Conservation (phyloP, 192 early-diverging fungal genomes). For the Backusella parvicylindrica region DNA sequence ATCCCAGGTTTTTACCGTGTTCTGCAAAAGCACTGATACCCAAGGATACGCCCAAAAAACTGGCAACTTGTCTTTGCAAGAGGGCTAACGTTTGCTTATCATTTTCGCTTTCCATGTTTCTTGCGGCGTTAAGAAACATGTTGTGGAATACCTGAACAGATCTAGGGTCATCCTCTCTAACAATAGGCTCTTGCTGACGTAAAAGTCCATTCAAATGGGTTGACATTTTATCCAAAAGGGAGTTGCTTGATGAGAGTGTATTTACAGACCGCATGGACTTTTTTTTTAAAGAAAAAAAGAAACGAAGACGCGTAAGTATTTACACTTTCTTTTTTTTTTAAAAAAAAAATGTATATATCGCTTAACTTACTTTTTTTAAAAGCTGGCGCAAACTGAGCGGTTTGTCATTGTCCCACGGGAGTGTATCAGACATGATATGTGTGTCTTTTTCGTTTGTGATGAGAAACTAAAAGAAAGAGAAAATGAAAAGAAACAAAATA, state of each 20-base stretch:
- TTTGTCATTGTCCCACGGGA: slow-evolving; percentile 25
- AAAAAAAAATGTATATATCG: too few relatives aligned
- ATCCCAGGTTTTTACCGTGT: not conserved
- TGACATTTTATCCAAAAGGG: slow-evolving; percentile 4
- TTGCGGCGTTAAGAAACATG: slow-evolving; percentile 14
- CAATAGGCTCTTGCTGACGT: not conserved
- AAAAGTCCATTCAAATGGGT: slow-evolving; percentile 16
- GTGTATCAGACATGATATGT: not conserved
- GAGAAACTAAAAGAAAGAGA: not conserved
- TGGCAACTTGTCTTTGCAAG: slow-evolving; percentile 14
- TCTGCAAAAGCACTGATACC: slow-evolving; percentile 2
- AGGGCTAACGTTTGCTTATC: slow-evolving; percentile 20
- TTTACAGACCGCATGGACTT: slow-evolving; percentile 23
- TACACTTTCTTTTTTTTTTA: not conserved
- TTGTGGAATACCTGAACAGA: slow-evolving; percentile 17
- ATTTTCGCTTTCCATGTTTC: slow-evolving; percentile 9
- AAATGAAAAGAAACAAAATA: not conserved
- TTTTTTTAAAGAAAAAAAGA: not conserved
- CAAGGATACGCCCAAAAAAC: slow-evolving; percentile 17
- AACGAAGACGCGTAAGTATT: not conserved
- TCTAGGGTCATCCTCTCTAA: not conserved
- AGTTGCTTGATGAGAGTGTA: not conserved
- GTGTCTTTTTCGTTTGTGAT: not conserved
- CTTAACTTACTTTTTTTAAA: slow-evolving; percentile 17
- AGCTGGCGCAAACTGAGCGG: slow-evolving; percentile 12